Percentiles rank a stretch among this genome's conserved stretches.
Conservation (phyloP, 176 grass and related monocot genomes). For the Pontederia paniculata region DNA sequence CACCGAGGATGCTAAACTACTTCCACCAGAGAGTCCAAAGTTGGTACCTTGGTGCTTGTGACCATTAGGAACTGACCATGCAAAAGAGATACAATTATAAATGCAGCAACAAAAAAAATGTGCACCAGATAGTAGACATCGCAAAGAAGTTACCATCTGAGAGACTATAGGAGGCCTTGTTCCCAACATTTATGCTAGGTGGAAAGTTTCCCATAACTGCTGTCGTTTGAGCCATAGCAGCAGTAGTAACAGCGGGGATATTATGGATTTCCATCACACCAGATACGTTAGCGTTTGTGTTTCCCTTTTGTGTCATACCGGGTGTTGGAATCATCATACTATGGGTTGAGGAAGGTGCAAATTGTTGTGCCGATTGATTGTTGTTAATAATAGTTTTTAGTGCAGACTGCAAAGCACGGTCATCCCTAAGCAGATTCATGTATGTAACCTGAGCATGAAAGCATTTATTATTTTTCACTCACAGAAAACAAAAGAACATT, state of each 20-base stretch:
- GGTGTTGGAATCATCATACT: conserved; percentile 89
- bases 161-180: conserved; percentile 6
- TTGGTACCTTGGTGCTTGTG: conserved; percentile 47
- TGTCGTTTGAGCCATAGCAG: conserved; percentile 41
- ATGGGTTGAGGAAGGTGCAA: conserved; percentile 50
- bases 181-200: conserved; percentile 26
- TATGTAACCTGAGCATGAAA: conserved; percentile 65
- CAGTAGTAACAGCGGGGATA: conserved; percentile 27
- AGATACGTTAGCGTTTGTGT: conserved; percentile 43
- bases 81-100: background rate
- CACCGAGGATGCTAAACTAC: conserved; percentile 31
- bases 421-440: conserved; percentile 47
- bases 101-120: conserved; percentile 19
- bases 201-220: conserved; percentile 38
- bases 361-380: conserved; percentile 12
- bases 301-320: conserved; percentile 50
- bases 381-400: conserved; percentile 32
- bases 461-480: background rate
- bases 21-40: conserved; percentile 43
- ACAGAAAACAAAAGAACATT: background rate
- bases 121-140: background rate
- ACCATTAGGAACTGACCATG: conserved; percentile 55
- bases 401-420: conserved; percentile 40
- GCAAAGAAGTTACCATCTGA: conserved; percentile 1
- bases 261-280: conserved; percentile 44